Evolutionary conservation across 2,329 filamentous ascomycete species (phyloP), one percentile per base, ranked within the genome.

Genomic region (Fulvia fulva): DNA sequence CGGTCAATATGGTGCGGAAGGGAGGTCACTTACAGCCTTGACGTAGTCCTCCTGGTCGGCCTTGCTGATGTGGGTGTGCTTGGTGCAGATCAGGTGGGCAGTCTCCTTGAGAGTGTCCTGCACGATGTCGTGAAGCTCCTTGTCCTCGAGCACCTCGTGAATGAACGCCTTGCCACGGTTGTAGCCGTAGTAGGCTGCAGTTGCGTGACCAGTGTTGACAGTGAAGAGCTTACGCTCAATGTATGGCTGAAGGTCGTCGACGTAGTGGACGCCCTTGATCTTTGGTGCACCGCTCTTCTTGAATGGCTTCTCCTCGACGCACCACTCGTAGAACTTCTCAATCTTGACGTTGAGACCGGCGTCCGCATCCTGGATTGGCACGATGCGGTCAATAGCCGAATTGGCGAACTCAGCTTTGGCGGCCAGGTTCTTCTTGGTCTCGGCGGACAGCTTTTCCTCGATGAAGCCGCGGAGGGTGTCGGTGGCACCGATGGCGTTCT

Each of bases 181-280:
- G 83, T 96, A 89, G 56, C 92, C 93, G 76, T 94, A 92, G 83
- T 97, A 97, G 60, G 94, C 93, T 21, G 92, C 92, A 7, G 93
- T 96, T 60, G 94, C 94, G 74, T 99, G 94, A 56, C 91, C 89
- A 22, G 94, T 99, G 84, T 99, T 99, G 83, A 99, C 93, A 22
- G 94, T 99, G 83, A 92, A 99, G 65, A 99, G 87, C 84, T 99
- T 99, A 76, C 94, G 92, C 86, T 99, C 94, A 70, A 99, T 97
- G 80, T 93, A 99, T 58, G 94, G 94, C 72, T 87, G 83, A 28
- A 99, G 85, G 78, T 97, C 83, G 64, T 91, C 86, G 59, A 97
- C 94, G 86, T 90, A 97, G 79, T 96, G 89, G 73, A 97, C 87
- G 60, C 92, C 93, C 65, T 94, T 77, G 70, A 99, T 93, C 19